Conservation (phyloP, 1,284 basidiomycete genomes). For the Ceratobasidium sp. region DNA sequence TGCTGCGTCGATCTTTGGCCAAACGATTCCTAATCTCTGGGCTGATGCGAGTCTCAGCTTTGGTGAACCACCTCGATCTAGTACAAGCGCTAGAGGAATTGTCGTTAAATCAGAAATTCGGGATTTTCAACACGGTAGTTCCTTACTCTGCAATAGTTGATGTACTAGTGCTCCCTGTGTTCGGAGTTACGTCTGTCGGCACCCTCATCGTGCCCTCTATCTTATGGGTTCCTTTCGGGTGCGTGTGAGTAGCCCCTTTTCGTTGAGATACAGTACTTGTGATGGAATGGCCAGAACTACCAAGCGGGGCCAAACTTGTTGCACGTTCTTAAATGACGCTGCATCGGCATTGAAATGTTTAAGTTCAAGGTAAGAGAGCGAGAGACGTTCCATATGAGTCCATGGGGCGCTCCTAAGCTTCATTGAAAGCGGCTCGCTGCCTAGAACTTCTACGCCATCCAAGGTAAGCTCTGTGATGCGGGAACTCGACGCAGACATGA, state of each 20-base stretch:
- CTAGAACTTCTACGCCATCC: too few species aligned
- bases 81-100: neutral
- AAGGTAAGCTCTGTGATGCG: too few species aligned
- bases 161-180: conserved; percentile 48
- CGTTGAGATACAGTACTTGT: too few species aligned
- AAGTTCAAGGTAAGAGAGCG: too few species aligned
- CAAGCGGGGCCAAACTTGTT: too few species aligned
- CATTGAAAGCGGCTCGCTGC: too few species aligned
- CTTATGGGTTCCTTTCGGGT: conserved; percentile 43
- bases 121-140: conserved; percentile 46
- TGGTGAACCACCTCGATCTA: neutral
- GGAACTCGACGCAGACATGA: too few species aligned
- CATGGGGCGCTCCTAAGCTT: too few species aligned
- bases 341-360: too few species aligned
- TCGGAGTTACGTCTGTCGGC: conserved; percentile 46
- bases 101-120: conserved; percentile 38
- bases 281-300: too few species aligned
- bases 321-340: too few species aligned
- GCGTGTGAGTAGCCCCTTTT: conserved; percentile 22
- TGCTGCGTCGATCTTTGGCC: conserved; percentile 37
- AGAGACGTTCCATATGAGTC: too few species aligned
- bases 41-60: conserved; percentile 24
- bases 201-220: conserved; percentile 24
- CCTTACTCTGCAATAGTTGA: conserved; percentile 38
- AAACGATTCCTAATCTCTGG: conserved; percentile 40